Evolutionary conservation across 1,284 basidiomycete species (phyloP).

Genomic region (Tremellales sp.): DNA sequence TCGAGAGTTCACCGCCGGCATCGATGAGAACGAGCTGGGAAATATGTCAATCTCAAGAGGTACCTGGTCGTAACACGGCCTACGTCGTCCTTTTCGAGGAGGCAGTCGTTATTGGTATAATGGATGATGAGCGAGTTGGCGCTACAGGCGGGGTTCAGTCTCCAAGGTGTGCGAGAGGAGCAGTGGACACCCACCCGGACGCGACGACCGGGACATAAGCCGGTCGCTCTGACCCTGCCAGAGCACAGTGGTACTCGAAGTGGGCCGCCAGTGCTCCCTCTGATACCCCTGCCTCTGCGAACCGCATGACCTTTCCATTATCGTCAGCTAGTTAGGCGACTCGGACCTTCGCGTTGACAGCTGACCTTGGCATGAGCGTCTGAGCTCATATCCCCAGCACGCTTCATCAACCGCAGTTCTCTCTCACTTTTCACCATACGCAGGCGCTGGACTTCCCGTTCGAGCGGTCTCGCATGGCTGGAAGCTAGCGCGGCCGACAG

Average conservation of each 20-base stretch:
- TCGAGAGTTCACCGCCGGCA: constrained; percentile 86
- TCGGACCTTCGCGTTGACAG: background rate
- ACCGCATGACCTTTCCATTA: constrained; percentile 60
- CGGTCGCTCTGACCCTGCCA: constrained; percentile 72
- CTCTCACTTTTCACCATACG: constrained; percentile 49
- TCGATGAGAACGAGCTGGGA: constrained; percentile 70
- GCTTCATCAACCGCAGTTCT: constrained; percentile 50
- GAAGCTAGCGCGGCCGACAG: constrained; percentile 42
- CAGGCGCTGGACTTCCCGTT: constrained; percentile 45
- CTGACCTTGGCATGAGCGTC: constrained; percentile 47
- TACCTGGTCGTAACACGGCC: constrained; percentile 6
- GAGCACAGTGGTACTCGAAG: constrained; percentile 79
- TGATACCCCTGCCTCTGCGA: constrained; percentile 64
- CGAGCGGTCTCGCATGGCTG: constrained; percentile 41
- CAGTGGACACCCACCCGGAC: constrained; percentile 63
- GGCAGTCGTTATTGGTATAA: constrained; percentile 83
- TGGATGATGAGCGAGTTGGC: constrained; percentile 85
- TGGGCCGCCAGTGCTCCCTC: constrained; percentile 76
- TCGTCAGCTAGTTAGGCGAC: background rate
- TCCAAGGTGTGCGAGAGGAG: background rate
- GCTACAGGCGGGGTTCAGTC: constrained; percentile 46
- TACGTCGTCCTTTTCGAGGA: constrained; percentile 64
- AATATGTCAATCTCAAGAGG: constrained; percentile 5
- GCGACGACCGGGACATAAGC: constrained; percentile 95
- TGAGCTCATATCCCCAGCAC: constrained; percentile 49